Evolutionary conservation across 1,139 yeast genomes (phyloP), one percentile per base, ranked within the genome.

Genomic region (Pichia sp.): DNA sequence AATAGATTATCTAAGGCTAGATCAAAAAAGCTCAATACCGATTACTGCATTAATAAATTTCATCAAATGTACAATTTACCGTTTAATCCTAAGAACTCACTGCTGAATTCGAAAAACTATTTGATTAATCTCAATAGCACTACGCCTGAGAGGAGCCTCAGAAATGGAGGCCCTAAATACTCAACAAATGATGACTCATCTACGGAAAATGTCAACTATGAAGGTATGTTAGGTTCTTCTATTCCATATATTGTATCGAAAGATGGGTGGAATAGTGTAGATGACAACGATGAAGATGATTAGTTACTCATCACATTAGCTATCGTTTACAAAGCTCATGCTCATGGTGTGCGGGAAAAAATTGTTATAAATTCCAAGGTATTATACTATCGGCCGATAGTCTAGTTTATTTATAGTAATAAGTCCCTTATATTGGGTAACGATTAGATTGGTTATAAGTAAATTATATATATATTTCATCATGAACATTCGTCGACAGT

Each of bases 61-160:
- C 65, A 62, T 48, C 55, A 57, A 33, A 59, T 62, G 62, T 60
- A 54, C 42, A 49, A 52, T 9, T 44, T 62, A 23, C 66, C 66
- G 1, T 59, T 55, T 38, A 56, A 55, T 36, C 50, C 56, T 0
- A 43, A 52, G 3, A 56, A 57, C 16, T 48, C 54, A 1, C 43
- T 54, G 4, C 41, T 57, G 28, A 48, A 53, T 31, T 49, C 55
- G 3, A 16, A 16, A 16, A 52, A 51, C 34, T 55, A 55, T 42
- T 47, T 47, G 27, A 27, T 52, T 11, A 49, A 53, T 29, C n/a
- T 44, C n/a, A 43, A 49, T 27, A 44, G 45, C 33, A 29, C 28
- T 1, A 38, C 36, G 28, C 32, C 41, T 31, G 44, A 46, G 11
- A 47, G 38, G 8, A n/a, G 26, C 8, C n/a, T 11, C 26, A n/a